phyloP scores from a whole-genome alignment of 495 filamentous ascomycete species.

The Penicillium pulvis region DNA sequence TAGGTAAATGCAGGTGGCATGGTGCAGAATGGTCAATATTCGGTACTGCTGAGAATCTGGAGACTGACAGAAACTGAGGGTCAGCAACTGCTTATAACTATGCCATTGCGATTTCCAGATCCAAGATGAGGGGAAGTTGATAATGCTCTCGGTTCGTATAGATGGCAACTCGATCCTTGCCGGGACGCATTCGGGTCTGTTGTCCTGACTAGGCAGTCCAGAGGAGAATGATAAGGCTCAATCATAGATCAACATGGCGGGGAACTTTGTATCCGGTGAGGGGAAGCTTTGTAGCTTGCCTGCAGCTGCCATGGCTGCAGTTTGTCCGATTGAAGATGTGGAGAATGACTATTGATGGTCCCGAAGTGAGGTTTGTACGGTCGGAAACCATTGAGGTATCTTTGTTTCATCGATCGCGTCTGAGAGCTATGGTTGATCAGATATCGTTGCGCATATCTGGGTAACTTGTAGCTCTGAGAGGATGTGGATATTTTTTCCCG shows the following conservation, averaged over 20 bases:
- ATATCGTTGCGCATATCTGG: too few species aligned
- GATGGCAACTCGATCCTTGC: constrained; percentile 10
- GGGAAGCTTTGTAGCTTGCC: constrained; percentile 14
- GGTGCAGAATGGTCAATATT: constrained; percentile 6
- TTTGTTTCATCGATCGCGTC: too few species aligned
- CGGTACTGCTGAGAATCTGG: background rate
- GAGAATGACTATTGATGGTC: too few species aligned
- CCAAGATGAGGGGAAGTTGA: background rate
- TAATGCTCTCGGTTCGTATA: background rate
- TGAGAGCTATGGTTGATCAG: too few species aligned
- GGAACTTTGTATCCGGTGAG: constrained; percentile 12
- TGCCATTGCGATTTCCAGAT: background rate
- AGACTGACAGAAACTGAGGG: background rate
- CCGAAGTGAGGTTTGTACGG: too few species aligned
- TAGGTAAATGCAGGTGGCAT: constrained; percentile 49
- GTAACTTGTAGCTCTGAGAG: background rate
- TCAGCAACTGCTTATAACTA: background rate
- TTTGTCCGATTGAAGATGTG: background rate
- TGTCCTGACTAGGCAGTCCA: constrained; percentile 24
- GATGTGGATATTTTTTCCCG: background rate
- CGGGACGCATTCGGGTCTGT: constrained; percentile 11
- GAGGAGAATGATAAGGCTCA: constrained; percentile 11
- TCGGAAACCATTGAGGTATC: too few species aligned
- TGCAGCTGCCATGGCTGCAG: background rate
- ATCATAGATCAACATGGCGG: constrained; percentile 1